Evolutionary conservation across 179 eudicot species (phyloP).

Genomic region (Dionaea muscipula): DNA sequence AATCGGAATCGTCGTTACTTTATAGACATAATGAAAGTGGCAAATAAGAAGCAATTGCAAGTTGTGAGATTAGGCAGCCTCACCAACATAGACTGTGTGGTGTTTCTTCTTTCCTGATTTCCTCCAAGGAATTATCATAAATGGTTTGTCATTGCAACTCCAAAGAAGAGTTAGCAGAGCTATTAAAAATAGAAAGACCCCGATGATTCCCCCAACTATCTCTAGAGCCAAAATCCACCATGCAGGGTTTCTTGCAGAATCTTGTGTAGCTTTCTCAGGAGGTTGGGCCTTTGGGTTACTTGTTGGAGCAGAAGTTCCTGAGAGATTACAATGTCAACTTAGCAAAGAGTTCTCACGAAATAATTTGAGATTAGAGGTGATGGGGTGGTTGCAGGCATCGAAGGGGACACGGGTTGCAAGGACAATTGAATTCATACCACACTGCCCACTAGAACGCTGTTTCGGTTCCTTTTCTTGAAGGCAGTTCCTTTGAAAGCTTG

Average conservation of each 20-base stretch:
- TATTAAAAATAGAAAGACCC: constrained; percentile 39
- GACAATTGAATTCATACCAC: constrained; percentile 37
- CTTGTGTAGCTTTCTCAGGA: constrained; percentile 27
- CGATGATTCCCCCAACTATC: constrained; percentile 65
- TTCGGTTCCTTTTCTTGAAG: constrained; percentile 48
- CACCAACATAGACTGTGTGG: constrained; percentile 50
- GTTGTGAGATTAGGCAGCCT: neutral
- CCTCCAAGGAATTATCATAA: constrained; percentile 74
- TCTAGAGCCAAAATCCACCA: constrained; percentile 93
- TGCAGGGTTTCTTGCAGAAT: constrained; percentile 36
- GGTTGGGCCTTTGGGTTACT: constrained; percentile 33
- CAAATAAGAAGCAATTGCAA: neutral
- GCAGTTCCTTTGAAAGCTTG: constrained; percentile 86
- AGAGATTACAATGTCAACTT: neutral
- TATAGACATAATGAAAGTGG: neutral
- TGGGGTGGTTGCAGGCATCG: neutral
- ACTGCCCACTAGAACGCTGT: constrained; percentile 53
- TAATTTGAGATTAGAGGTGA: too few relatives aligned
- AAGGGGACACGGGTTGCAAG: too few relatives aligned
- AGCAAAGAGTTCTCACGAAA: too few relatives aligned
- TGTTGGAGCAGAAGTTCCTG: too few relatives aligned
- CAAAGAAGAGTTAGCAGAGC: constrained; percentile 36
- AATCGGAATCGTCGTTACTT: neutral
- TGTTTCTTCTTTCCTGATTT: constrained; percentile 60
- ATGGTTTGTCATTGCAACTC: constrained; percentile 48